Evolutionary conservation across 2,329 filamentous ascomycete species (phyloP).

Genomic region (Pseudogymnoascus sp.): DNA sequence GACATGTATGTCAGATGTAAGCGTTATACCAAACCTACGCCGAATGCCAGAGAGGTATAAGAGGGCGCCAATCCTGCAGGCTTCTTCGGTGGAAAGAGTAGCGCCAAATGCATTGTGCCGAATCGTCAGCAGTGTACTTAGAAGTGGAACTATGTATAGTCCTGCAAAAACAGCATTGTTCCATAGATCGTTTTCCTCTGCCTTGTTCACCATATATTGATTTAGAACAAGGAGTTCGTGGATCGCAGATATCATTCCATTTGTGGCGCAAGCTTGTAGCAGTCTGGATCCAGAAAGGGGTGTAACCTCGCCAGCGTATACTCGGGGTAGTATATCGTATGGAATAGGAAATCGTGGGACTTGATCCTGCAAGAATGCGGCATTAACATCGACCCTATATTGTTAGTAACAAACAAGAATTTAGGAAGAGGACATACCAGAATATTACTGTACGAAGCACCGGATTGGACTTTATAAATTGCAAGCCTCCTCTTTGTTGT

Average conservation of each 20-base stretch:
- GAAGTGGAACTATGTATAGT: slow-evolving; percentile 11
- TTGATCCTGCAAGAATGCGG: slow-evolving; percentile 10
- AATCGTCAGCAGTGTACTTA: slow-evolving; percentile 10
- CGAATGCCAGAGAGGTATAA: slow-evolving; percentile 12
- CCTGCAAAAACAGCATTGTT: slow-evolving; percentile 13
- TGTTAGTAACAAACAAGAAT: not conserved
- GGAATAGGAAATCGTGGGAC: slow-evolving; percentile 13
- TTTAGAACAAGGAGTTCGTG: slow-evolving; percentile 10
- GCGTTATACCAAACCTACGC: slow-evolving; percentile 9
- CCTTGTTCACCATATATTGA: not conserved
- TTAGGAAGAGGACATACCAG: slow-evolving; percentile 6
- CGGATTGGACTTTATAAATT: not conserved
- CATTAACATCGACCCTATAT: slow-evolving; percentile 14
- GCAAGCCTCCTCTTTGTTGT: slow-evolving; percentile 10
- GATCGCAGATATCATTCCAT: not conserved
- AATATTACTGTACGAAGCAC: slow-evolving; percentile 14
- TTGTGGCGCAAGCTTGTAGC: not conserved
- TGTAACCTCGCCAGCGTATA: not conserved
- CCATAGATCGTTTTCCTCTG: slow-evolving; percentile 5
- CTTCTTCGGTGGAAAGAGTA: not conserved
- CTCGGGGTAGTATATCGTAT: slow-evolving; percentile 10
- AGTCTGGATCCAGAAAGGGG: not conserved
- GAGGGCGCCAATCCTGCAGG: slow-evolving; percentile 3
- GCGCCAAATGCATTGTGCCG: not conserved
- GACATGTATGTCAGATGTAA: slow-evolving; percentile 8